Evolutionary conservation across 495 filamentous ascomycete species (phyloP).

Genomic region (Neurospora intermedia): DNA sequence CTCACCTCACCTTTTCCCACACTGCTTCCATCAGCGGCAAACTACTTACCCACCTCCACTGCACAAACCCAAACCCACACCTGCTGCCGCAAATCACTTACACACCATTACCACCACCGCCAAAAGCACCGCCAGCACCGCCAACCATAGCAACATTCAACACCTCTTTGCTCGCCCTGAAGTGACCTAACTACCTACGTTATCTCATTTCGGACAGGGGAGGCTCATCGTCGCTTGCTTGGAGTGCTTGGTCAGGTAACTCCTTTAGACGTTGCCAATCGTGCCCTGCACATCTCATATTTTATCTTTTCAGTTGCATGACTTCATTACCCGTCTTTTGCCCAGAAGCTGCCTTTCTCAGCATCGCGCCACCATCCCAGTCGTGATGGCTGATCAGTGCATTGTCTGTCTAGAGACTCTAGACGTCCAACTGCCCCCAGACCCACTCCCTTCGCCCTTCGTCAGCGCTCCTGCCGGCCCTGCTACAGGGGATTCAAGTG

Average conservation of each 20-base stretch:
- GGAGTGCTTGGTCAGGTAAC: not conserved
- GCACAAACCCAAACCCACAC: not conserved
- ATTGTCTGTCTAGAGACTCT: slow-evolving; percentile 94
- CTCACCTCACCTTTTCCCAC: not conserved
- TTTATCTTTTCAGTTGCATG: slow-evolving; percentile 19
- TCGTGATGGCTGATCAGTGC: slow-evolving; percentile 78
- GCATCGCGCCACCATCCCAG: slow-evolving; percentile 6
- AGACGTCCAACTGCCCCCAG: slow-evolving; percentile 33
- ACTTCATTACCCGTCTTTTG: slow-evolving; percentile 16
- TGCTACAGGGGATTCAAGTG: not conserved
- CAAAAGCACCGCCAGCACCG: not conserved
- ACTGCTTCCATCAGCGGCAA: not conserved
- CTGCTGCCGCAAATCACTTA: not conserved
- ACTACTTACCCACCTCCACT: not conserved
- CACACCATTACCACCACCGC: not conserved
- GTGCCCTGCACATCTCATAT: not conserved
- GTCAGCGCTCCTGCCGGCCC: slow-evolving; percentile 1
- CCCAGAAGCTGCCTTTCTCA: not conserved
- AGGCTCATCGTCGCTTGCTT: not conserved
- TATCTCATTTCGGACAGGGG: not conserved
- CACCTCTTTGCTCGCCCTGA: not conserved
- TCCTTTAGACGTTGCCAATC: not conserved
- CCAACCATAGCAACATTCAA: not conserved
- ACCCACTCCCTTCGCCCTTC: slow-evolving; percentile 7
- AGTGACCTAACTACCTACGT: not conserved